Conservation (phyloP, 2,329 filamentous ascomycete genomes). For the Pseudohalonectria lignicola region DNA sequence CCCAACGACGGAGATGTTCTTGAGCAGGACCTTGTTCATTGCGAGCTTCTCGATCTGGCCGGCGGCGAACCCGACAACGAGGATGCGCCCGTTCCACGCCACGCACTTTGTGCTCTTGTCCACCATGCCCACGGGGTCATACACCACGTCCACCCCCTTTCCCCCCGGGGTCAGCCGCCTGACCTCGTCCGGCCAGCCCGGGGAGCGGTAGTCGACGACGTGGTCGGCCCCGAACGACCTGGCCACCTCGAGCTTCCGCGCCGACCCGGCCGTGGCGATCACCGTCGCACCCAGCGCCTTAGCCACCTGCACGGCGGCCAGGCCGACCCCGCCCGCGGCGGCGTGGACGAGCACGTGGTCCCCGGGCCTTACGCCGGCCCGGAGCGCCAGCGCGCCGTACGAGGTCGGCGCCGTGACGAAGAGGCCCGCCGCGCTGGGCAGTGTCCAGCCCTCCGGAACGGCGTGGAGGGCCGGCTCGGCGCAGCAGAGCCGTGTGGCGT, state of each 20-base stretch:
- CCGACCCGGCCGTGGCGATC: conserved; percentile 79
- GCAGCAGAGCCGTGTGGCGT: conserved; percentile 64
- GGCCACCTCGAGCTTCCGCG: conserved; percentile 71
- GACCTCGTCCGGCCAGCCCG: conserved; percentile 55
- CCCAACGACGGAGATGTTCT: conserved; percentile 85
- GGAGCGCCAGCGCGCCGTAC: conserved; percentile 70
- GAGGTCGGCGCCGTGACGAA: conserved; percentile 89
- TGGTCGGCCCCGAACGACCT: conserved; percentile 76
- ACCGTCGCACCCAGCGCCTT: conserved; percentile 87
- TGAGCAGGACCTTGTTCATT: conserved; percentile 83
- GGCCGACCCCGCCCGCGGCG: conserved; percentile 80
- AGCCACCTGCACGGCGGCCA: conserved; percentile 85
- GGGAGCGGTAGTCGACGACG: conserved; percentile 62
- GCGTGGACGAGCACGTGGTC: conserved; percentile 88
- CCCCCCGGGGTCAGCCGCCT: conserved; percentile 57
- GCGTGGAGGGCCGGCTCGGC: conserved; percentile 57
- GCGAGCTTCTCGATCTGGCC: conserved; percentile 84
- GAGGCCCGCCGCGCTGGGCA: conserved; percentile 73
- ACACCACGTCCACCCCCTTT: conserved; percentile 79
- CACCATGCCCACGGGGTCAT: conserved; percentile 86
- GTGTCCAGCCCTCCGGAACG: conserved; percentile 72
- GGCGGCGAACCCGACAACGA: conserved; percentile 83
- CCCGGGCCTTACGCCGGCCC: conserved; percentile 66
- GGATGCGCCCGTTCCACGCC: conserved; percentile 81
- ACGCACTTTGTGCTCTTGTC: conserved; percentile 83